phyloP scores from a whole-genome alignment of 2,329 filamentous ascomycete species.

The Penicillium sp. region DNA sequence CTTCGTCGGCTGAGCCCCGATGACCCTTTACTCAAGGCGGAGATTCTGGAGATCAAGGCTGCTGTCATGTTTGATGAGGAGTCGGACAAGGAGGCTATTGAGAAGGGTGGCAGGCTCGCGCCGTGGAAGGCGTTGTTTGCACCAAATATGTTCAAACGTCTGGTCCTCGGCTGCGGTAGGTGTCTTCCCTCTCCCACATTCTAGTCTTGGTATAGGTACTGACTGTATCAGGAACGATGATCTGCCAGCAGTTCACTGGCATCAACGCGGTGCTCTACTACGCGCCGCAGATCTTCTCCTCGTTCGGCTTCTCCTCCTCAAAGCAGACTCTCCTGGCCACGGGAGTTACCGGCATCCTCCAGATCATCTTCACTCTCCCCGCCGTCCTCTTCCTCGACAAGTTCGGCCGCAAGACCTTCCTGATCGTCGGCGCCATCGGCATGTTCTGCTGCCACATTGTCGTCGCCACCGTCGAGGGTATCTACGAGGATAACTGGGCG shows the following conservation, averaged over 20 bases:
- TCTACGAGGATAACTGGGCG: slow-evolving; percentile 63
- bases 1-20: slow-evolving; percentile 66
- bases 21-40: slow-evolving; percentile 72
- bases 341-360: slow-evolving; percentile 35
- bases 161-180: slow-evolving; percentile 32
- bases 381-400: slow-evolving; percentile 44
- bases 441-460: slow-evolving; percentile 75
- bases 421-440: slow-evolving; percentile 61
- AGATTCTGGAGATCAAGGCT: slow-evolving; percentile 83
- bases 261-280: slow-evolving; percentile 51
- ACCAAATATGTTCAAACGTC: slow-evolving; percentile 34
- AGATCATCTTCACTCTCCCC: slow-evolving; percentile 44
- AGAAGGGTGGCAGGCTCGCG: slow-evolving; percentile 23
- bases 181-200: slow-evolving; percentile 2
- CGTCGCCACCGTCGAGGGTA: slow-evolving; percentile 57
- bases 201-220: background rate
- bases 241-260: slow-evolving; percentile 56
- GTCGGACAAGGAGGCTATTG: slow-evolving; percentile 60
- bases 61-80: slow-evolving; percentile 79
- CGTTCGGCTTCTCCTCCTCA: slow-evolving; percentile 32
- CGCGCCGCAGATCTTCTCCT: slow-evolving; percentile 37
- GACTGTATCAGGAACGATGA: slow-evolving; percentile 52
- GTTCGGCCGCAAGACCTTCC: slow-evolving; percentile 43
- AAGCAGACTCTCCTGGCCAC: slow-evolving; percentile 33
- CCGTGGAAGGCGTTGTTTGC: slow-evolving; percentile 36